phyloP scores from a whole-genome alignment of 306 rosid species.

The Citrullus mucosospermus region DNA sequence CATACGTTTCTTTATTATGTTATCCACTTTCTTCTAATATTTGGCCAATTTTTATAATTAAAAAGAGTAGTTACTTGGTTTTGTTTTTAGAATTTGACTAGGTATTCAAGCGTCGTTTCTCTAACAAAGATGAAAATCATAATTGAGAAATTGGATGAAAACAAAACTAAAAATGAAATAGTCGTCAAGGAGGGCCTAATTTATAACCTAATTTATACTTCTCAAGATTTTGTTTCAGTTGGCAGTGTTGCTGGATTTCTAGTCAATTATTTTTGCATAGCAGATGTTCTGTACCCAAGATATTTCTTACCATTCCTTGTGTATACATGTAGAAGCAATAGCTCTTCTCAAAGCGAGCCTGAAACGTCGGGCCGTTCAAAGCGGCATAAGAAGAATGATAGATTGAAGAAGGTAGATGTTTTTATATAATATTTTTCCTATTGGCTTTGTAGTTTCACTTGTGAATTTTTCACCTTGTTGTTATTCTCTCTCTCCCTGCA shows the following conservation, averaged over 20 bases:
- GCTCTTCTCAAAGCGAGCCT: slow-evolving; percentile 59
- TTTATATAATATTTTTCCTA: neutral
- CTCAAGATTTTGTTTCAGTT: neutral
- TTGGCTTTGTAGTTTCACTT: neutral
- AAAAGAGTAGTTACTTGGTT: too few relatives aligned
- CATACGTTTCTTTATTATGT: too few relatives aligned
- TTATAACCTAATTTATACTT: neutral
- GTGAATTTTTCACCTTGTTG: neutral
- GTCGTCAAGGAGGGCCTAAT: too few relatives aligned
- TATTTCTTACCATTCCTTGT: neutral
- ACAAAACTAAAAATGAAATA: too few relatives aligned
- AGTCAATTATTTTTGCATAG: neutral
- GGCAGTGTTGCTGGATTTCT: neutral
- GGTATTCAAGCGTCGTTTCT: too few relatives aligned
- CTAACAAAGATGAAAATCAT: too few relatives aligned
- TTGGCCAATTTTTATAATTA: too few relatives aligned
- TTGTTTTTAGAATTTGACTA: too few relatives aligned
- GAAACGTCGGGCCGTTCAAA: slow-evolving; percentile 56
- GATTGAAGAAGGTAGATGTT: slow-evolving; percentile 50
- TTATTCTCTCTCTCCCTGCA: neutral
- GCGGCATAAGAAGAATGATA: slow-evolving; percentile 71
- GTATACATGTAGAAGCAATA: slow-evolving; percentile 31
- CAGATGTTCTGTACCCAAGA: neutral
- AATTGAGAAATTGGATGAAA: too few relatives aligned
- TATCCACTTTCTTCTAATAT: too few relatives aligned